A percentile compares a stretch with the other conserved stretches of the same genome.
Conservation (phyloP, 352 stramenopile species). For the Pythium periplocum region DNA sequence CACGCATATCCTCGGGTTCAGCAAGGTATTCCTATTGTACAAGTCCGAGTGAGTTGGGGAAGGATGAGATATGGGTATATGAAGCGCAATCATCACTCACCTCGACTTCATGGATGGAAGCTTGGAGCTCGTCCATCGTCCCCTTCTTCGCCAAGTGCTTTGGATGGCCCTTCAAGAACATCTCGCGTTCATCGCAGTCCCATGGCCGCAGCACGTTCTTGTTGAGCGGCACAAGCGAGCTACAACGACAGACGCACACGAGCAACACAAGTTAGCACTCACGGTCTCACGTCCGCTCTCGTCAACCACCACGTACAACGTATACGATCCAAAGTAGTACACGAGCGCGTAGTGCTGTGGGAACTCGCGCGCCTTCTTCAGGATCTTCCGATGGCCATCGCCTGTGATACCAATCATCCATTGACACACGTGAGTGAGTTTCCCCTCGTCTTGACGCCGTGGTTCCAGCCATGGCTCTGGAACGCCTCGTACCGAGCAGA, state of each 20-base stretch:
- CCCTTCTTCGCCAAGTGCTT: conserved; percentile 62
- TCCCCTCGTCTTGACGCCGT: no score
- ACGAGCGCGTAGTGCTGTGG: conserved; percentile 66
- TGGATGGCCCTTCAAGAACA: conserved; percentile 62
- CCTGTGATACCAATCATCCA: conserved; percentile 19
- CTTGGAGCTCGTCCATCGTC: conserved; percentile 35
- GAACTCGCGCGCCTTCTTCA: conserved; percentile 73
- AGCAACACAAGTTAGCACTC: neutral
- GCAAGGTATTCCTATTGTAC: conserved; percentile 59
- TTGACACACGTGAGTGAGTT: no score
- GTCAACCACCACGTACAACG: conserved; percentile 53
- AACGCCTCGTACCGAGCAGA: conserved; percentile 32
- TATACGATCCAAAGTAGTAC: conserved; percentile 80
- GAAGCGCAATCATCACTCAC: conserved; percentile 6
- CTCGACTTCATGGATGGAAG: conserved; percentile 58
- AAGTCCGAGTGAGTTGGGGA: no score
- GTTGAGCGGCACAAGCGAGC: conserved; percentile 51
- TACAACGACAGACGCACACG: conserved; percentile 10
- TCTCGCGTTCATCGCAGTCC: conserved; percentile 67
- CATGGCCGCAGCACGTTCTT: conserved; percentile 63
- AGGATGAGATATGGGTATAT: no score
- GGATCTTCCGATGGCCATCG: conserved; percentile 54
- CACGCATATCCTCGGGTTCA: conserved; percentile 62
- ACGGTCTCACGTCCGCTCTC: no score
- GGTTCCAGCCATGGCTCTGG: neutral